Evolutionary conservation across 129 eudicot species (phyloP).

Genomic region (Pittosporum tobira): DNA sequence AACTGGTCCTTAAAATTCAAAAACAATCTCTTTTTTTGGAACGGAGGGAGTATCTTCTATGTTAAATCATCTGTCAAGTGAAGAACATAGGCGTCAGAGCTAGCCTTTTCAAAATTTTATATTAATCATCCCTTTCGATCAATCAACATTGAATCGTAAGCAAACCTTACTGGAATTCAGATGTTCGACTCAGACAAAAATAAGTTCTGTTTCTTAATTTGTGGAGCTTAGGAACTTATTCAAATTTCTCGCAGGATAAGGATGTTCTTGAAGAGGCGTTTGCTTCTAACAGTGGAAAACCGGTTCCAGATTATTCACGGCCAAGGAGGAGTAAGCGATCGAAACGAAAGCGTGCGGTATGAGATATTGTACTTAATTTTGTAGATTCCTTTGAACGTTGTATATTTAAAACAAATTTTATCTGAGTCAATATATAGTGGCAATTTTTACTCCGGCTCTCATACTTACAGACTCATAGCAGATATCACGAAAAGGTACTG

Average conservation of each 20-base stretch:
- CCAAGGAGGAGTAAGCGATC: slow-evolving; percentile 91
- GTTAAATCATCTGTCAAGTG: too few relatives aligned
- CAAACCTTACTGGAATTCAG: neutral
- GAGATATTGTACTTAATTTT: slow-evolving; percentile 34
- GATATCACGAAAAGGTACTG: slow-evolving; percentile 19
- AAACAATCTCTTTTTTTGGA: too few relatives aligned
- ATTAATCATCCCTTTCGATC: too few relatives aligned
- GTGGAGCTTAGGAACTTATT: slow-evolving; percentile 7
- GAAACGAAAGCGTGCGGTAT: slow-evolving; percentile 88
- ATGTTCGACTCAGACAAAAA: neutral
- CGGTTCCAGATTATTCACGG: slow-evolving; percentile 47
- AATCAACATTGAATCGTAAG: too few relatives aligned
- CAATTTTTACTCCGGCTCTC: slow-evolving; percentile 29
- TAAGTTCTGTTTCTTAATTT: slow-evolving; percentile 10
- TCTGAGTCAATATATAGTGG: slow-evolving; percentile 42
- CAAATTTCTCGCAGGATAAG: slow-evolving; percentile 28
- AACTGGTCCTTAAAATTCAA: too few relatives aligned
- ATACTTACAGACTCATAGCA: slow-evolving; percentile 16
- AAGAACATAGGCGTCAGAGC: neutral
- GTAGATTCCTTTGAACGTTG: slow-evolving; percentile 33
- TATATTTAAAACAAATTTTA: slow-evolving; percentile 33
- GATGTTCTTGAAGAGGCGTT: slow-evolving; percentile 66
- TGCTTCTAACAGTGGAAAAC: slow-evolving; percentile 54
- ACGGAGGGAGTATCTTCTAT: too few relatives aligned
- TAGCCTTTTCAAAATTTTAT: neutral